A percentile compares a stretch with the other conserved stretches of the same genome.
These are phyloP conservation scores for Sanghuangporus weigelae DNA, from an alignment of 1,284 basidiomycete genomes.

Conservation along the genomic window DNA sequence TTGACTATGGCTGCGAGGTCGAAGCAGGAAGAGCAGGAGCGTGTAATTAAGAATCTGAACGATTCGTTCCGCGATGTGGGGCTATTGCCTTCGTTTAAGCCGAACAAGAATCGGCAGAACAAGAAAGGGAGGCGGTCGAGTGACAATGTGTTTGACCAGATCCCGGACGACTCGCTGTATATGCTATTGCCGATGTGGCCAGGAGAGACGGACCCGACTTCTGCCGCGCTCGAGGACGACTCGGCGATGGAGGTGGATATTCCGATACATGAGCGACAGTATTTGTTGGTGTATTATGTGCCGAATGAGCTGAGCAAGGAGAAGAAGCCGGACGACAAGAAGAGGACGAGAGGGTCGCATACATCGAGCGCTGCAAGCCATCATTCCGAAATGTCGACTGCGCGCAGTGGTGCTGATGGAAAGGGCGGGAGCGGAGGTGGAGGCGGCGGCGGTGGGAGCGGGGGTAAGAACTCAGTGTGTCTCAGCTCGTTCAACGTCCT, in stretches of 20 bases:
- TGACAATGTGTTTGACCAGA: conserved; percentile 50
- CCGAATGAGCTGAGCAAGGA: conserved; percentile 35
- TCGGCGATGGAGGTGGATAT: conserved; percentile 34
- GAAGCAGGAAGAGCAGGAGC: conserved; percentile 60
- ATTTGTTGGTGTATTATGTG: conserved; percentile 70
- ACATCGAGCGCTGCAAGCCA: conserved; percentile 33
- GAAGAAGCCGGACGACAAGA: conserved; percentile 31
- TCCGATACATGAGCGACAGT: conserved; percentile 52
- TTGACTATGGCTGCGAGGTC: conserved; percentile 54
- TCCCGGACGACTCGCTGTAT: conserved; percentile 63
- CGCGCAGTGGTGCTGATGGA: not conserved
- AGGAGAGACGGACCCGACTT: conserved; percentile 54
- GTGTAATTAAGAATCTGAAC: conserved; percentile 62
- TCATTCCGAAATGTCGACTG: conserved; percentile 20
- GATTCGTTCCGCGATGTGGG: conserved; percentile 75
- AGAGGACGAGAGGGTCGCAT: conserved; percentile 30
- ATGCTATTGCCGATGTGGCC: conserved; percentile 83
- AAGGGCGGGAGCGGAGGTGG: no score
- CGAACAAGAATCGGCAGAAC: conserved; percentile 22
- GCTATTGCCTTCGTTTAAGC: conserved; percentile 50
- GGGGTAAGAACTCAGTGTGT: conserved; percentile 37
- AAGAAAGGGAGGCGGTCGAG: conserved; percentile 13
- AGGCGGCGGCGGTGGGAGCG: no score
- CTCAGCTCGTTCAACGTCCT: conserved; percentile 59
- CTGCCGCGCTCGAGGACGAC: conserved; percentile 25